Conservation (phyloP, 2,329 filamentous ascomycete species). For the Coleophoma crateriformis region DNA sequence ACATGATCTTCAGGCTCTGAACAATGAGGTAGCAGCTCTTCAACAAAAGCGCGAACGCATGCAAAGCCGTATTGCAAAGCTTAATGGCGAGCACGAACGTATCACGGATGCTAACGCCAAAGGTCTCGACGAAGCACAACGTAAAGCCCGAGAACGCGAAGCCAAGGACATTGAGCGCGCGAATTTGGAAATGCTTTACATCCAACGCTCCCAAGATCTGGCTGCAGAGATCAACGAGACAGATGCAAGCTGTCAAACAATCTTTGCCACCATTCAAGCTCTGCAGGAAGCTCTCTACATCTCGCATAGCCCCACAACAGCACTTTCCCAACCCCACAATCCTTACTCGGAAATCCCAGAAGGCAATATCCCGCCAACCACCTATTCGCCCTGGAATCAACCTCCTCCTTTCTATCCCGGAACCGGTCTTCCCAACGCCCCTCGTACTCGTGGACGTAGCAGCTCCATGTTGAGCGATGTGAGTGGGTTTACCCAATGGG, state of each 20-base stretch:
- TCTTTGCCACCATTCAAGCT: neutral
- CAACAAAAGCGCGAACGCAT: slow-evolving; percentile 70
- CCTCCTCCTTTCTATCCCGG: slow-evolving; percentile 4
- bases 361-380: neutral
- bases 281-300: slow-evolving; percentile 1
- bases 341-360: slow-evolving; percentile 1
- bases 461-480: slow-evolving; percentile 64
- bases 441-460: slow-evolving; percentile 44
- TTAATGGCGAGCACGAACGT: slow-evolving; percentile 66
- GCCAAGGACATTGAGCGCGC: slow-evolving; percentile 20
- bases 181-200: slow-evolving; percentile 17
- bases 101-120: slow-evolving; percentile 62
- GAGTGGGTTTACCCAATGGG: slow-evolving; percentile 61
- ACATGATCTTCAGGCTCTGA: slow-evolving; percentile 54
- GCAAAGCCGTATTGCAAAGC: slow-evolving; percentile 63
- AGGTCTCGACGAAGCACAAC: slow-evolving; percentile 34
- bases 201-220: slow-evolving; percentile 14
- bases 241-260: neutral
- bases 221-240: slow-evolving; percentile 3
- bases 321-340: neutral
- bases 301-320: neutral
- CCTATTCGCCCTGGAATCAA: slow-evolving; percentile 13
- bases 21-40: slow-evolving; percentile 57
- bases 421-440: slow-evolving; percentile 3
- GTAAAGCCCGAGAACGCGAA: slow-evolving; percentile 21